Evolutionary conservation across 345 rosid genomes (phyloP).

Genomic region (Mangifera indica): DNA sequence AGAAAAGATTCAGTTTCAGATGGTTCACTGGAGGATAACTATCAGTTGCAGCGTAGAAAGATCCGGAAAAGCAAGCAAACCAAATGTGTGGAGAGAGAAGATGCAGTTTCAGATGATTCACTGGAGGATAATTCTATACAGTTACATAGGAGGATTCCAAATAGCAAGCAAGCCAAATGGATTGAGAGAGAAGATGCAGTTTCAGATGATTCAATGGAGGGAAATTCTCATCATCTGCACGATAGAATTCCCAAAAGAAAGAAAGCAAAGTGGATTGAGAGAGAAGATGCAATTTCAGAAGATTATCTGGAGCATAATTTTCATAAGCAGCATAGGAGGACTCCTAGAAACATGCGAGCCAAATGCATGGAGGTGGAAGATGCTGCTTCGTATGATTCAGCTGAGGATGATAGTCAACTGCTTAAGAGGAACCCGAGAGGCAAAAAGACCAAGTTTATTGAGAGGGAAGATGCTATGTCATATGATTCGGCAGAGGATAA

Average conservation of each 20-base stretch:
- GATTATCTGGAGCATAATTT: slow-evolving; percentile 34
- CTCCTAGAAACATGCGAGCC: slow-evolving; percentile 28
- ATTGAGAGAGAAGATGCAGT: slow-evolving; percentile 26
- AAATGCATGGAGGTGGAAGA: slow-evolving; percentile 36
- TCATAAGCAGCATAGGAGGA: slow-evolving; percentile 31
- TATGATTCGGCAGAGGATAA: slow-evolving; percentile 47
- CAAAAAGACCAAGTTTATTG: slow-evolving; percentile 32
- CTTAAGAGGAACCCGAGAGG: slow-evolving; percentile 26
- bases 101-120: slow-evolving; percentile 32
- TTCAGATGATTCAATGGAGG: slow-evolving; percentile 34
- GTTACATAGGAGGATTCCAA: slow-evolving; percentile 20
- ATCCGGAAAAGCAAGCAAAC: slow-evolving; percentile 20
- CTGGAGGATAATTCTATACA: slow-evolving; percentile 18
- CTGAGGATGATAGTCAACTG: slow-evolving; percentile 29
- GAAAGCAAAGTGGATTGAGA: slow-evolving; percentile 33
- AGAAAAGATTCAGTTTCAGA: slow-evolving; percentile 33
- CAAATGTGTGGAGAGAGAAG: slow-evolving; percentile 23
- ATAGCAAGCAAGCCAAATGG: slow-evolving; percentile 35
- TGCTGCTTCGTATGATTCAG: slow-evolving; percentile 38
- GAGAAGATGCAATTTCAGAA: slow-evolving; percentile 37
- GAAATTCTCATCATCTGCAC: slow-evolving; percentile 33
- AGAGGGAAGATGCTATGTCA: slow-evolving; percentile 44
- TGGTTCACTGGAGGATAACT: slow-evolving; percentile 26
- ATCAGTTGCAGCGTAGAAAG: slow-evolving; percentile 19
- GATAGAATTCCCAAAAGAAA: slow-evolving; percentile 47